These are phyloP conservation scores for Periconia sp. DNA, from an alignment of 2,329 filamentous ascomycete species.

Conservation along the genomic window DNA sequence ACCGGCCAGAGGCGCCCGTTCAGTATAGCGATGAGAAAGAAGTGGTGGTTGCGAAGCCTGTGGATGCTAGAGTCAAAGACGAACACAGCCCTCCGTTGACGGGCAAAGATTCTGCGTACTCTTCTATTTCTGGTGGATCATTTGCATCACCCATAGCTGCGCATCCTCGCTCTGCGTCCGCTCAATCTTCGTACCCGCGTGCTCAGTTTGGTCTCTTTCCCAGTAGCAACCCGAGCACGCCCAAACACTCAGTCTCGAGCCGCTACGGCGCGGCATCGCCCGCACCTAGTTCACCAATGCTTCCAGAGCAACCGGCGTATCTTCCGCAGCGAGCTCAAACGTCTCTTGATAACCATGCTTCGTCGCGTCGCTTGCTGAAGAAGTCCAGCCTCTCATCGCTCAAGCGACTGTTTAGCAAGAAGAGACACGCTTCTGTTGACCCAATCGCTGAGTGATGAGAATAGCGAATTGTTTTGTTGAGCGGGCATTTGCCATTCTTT, in stretches of 20 bases:
- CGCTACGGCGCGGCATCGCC: constrained; percentile 34
- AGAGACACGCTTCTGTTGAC: constrained; percentile 37
- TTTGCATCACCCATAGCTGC: constrained; percentile 32
- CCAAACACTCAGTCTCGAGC: constrained; percentile 38
- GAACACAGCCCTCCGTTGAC: constrained; percentile 41
- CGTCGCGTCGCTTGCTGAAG: constrained; percentile 33
- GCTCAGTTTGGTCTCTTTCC: constrained; percentile 45
- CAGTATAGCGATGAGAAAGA: constrained; percentile 20
- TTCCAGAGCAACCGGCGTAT: constrained; percentile 21
- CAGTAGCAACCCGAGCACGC: constrained; percentile 37
- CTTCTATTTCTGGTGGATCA: constrained; percentile 44
- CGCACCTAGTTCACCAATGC: constrained; percentile 19
- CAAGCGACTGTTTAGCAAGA: constrained; percentile 44
- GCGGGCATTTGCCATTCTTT: constrained; percentile 25
- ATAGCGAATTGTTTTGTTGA: constrained; percentile 17
- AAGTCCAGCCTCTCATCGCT: constrained; percentile 43
- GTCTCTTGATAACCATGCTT: constrained; percentile 28
- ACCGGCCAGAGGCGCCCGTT: constrained; percentile 16
- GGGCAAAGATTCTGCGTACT: constrained; percentile 48
- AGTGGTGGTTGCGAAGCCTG: not conserved
- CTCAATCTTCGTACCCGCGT: constrained; percentile 36
- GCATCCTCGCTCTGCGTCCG: constrained; percentile 36
- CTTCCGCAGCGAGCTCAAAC: constrained; percentile 34
- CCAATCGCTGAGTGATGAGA: constrained; percentile 42
- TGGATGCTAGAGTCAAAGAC: constrained; percentile 6